Evolutionary conservation across 148 eudicot genomes (phyloP).

Genomic region (Cornus florida): DNA sequence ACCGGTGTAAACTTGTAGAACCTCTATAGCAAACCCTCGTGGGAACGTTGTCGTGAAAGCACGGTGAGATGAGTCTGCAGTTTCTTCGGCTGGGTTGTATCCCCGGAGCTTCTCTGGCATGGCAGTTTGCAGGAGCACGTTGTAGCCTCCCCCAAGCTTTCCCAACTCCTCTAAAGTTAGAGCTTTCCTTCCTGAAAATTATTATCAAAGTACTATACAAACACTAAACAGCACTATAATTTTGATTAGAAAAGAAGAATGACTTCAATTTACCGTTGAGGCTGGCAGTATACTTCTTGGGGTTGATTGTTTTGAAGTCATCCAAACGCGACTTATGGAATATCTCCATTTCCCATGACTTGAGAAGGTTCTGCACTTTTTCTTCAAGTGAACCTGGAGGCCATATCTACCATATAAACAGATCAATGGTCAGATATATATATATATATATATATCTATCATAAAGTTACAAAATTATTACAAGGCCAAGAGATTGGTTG

Average conservation of each 20-base stretch:
- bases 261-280: slow-evolving; percentile 37
- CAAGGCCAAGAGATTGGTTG: not conserved
- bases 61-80: slow-evolving; percentile 30
- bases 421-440: not conserved
- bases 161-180: slow-evolving; percentile 25
- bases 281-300: slow-evolving; percentile 33
- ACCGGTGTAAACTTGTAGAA: slow-evolving; percentile 65
- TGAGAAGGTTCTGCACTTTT: slow-evolving; percentile 69
- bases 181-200: slow-evolving; percentile 34
- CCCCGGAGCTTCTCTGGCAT: slow-evolving; percentile 38
- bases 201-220: not conserved
- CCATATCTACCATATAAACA: slow-evolving; percentile 47
- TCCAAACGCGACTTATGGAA: slow-evolving; percentile 51
- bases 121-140: slow-evolving; percentile 40
- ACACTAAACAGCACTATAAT: too few relatives aligned
- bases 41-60: slow-evolving; percentile 55
- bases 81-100: slow-evolving; percentile 45
- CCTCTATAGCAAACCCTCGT: slow-evolving; percentile 72
- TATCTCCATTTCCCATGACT: slow-evolving; percentile 85
- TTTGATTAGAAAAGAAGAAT: too few relatives aligned
- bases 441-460: too few relatives aligned
- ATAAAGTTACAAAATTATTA: too few relatives aligned
- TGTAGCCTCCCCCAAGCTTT: slow-evolving; percentile 50
- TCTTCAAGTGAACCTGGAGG: slow-evolving; percentile 74
- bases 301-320: slow-evolving; percentile 63